A percentile compares a stretch with the other conserved stretches of the same genome.
Conservation (phyloP, 495 filamentous ascomycete genomes). For the Penicillium alfredii region DNA sequence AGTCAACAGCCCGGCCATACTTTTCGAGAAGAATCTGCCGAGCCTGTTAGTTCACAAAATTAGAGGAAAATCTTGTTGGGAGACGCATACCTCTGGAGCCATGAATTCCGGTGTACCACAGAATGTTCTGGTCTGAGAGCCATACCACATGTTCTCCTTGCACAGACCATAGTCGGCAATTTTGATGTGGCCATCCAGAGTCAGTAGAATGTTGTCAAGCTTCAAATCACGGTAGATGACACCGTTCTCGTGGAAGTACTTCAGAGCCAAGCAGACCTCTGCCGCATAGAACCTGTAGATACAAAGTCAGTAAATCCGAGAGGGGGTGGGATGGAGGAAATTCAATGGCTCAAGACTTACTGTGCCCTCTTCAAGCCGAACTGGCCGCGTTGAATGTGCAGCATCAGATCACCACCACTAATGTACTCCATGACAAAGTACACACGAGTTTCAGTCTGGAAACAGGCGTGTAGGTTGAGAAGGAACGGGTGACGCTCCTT, state of each 20-base stretch:
- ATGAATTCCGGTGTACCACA: constrained; percentile 99
- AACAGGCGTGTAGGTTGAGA: constrained; percentile 92
- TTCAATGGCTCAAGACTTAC: constrained; percentile 47
- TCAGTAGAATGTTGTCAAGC: constrained; percentile 96
- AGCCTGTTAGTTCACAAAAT: constrained; percentile 12
- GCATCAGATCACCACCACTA: constrained; percentile 96
- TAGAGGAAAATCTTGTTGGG: not conserved
- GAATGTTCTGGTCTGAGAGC: constrained; percentile 93
- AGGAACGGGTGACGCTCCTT: constrained; percentile 97
- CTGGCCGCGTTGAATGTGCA: constrained; percentile 95
- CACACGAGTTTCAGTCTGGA: constrained; percentile 96
- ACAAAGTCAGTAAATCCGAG: constrained; percentile 1
- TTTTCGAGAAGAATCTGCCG: constrained; percentile 90
- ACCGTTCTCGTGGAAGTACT: constrained; percentile 99
- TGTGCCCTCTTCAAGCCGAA: constrained; percentile 95
- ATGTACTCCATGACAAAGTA: constrained; percentile 99
- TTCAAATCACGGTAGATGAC: constrained; percentile 99
- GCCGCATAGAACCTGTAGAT: constrained; percentile 86
- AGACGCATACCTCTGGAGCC: constrained; percentile 79
- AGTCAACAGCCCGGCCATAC: constrained; percentile 97
- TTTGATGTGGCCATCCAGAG: constrained; percentile 96
- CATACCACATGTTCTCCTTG: constrained; percentile 99
- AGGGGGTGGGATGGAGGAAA: too few relatives aligned
- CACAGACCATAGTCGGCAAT: constrained; percentile 98
- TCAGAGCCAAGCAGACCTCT: constrained; percentile 93